Conservation (phyloP, 106 monocot genomes). For the Acanthochlamys bracteata region DNA sequence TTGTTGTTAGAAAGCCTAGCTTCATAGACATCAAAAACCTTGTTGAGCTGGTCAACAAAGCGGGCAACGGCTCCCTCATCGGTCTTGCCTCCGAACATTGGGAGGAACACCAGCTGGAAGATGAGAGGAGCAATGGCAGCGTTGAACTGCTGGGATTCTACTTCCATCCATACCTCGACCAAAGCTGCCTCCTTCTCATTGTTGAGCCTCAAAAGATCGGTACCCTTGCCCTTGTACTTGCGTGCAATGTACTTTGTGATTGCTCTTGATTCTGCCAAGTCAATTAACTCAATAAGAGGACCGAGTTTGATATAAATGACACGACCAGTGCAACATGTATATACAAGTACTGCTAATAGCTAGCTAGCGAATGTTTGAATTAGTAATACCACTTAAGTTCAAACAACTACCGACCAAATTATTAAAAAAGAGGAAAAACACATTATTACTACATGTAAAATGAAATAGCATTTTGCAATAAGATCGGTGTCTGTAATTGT, state of each 20-base stretch:
- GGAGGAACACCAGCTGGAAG: conserved; percentile 19
- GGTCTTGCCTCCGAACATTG: conserved; percentile 19
- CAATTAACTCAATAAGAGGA: not conserved
- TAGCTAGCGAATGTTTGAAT: no score
- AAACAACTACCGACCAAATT: no score
- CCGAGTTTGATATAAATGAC: not conserved
- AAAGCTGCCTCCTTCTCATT: conserved; percentile 15
- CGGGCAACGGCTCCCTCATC: conserved; percentile 22
- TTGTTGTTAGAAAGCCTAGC: no score
- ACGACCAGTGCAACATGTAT: not conserved
- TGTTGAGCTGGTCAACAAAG: conserved; percentile 27
- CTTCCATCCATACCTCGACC: conserved; percentile 29
- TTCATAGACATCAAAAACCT: conserved; percentile 28
- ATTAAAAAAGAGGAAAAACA: no score
- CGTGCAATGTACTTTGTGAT: conserved; percentile 8
- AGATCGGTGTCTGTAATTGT: no score
- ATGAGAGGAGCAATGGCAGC: conserved; percentile 14
- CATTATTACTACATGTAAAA: no score
- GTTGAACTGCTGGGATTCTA: conserved; percentile 17
- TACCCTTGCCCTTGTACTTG: conserved; percentile 1
- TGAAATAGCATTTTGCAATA: no score
- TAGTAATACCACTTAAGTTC: no score
- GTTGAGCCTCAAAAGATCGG: not conserved
- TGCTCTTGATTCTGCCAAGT: not conserved
- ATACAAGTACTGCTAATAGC: not conserved